Evolutionary conservation across 1,284 basidiomycete species (phyloP).

Genomic region (Moesziomyces sp.): DNA sequence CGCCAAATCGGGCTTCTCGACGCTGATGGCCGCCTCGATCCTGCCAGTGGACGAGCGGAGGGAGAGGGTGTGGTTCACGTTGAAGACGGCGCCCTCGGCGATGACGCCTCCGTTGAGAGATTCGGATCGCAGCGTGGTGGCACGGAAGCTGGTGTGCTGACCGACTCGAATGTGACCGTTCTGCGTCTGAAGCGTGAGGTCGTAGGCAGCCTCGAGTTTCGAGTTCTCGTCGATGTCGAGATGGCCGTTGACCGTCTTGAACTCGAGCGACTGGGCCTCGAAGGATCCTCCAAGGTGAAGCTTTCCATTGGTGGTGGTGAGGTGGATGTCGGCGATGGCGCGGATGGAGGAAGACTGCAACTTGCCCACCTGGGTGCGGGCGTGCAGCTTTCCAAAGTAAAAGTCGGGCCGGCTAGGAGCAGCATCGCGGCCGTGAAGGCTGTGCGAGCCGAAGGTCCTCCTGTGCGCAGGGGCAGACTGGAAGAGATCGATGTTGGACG

Average conservation of each 20-base stretch:
- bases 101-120: conserved; percentile 45
- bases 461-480: conserved; percentile 3
- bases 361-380: conserved; percentile 40
- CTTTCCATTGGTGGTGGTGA: conserved; percentile 44
- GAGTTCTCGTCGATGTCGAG: conserved; percentile 33
- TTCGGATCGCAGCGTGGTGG: conserved; percentile 36
- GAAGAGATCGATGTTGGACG: conserved; percentile 46
- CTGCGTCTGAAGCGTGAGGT: conserved; percentile 36
- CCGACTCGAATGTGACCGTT: conserved; percentile 45
- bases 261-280: conserved; percentile 33
- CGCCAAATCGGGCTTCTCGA: conserved; percentile 39
- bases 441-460: neutral
- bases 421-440: conserved; percentile 7
- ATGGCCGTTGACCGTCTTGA: conserved; percentile 41
- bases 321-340: conserved; percentile 44
- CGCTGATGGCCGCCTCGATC: conserved; percentile 43
- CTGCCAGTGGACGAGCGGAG: conserved; percentile 35
- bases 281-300: conserved; percentile 40
- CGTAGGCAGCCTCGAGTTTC: conserved; percentile 32
- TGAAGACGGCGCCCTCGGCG: conserved; percentile 34
- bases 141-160: conserved; percentile 30
- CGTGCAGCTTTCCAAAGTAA: conserved; percentile 49
- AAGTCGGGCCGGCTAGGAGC: conserved; percentile 17
- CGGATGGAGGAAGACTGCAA: conserved; percentile 36
- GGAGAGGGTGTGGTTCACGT: conserved; percentile 50